A percentile compares a stretch with the other conserved stretches of the same genome.
Conservation (phyloP, 352 stramenopile genomes). For the Globisporangium acanthophoron region DNA sequence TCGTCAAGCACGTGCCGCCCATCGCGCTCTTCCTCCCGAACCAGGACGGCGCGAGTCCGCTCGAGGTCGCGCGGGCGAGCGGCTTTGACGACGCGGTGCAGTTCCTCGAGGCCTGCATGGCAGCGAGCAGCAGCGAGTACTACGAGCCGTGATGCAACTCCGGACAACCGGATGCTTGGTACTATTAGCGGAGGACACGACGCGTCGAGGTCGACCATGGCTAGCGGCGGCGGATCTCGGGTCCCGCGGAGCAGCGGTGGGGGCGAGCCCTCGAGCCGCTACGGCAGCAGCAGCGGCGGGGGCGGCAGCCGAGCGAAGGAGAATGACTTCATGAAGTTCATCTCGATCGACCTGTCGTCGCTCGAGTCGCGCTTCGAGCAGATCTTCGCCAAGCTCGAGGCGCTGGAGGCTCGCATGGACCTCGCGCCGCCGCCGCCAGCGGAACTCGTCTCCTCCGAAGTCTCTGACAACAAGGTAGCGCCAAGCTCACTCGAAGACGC, state of each 20-base stretch:
- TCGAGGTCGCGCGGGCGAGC: constrained; percentile 33
- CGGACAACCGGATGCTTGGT: neutral
- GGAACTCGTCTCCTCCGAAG: neutral
- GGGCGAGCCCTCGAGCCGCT: neutral
- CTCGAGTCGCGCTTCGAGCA: constrained; percentile 48
- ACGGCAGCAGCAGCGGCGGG: neutral
- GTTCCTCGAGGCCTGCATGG: constrained; percentile 18
- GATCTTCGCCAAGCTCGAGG: constrained; percentile 36
- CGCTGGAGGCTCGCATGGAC: constrained; percentile 23
- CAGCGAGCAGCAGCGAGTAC: neutral
- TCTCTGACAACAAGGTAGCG: neutral
- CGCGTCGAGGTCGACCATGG: neutral
- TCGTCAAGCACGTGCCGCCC: constrained; percentile 30
- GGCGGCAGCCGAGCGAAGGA: constrained; percentile 1
- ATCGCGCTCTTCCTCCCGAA: constrained; percentile 58
- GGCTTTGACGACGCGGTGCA: constrained; percentile 16
- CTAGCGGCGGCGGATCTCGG: neutral
- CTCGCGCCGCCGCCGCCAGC: neutral
- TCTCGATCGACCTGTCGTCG: constrained; percentile 39
- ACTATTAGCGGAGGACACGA: neutral
- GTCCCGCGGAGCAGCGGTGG: neutral
- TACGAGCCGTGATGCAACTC: neutral
- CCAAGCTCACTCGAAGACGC: neutral
- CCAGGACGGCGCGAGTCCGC: constrained; percentile 34
- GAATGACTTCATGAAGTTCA: constrained; percentile 40